These are phyloP conservation scores for Haplosporangium gracile DNA, from an alignment of 192 early-diverging fungal species.

Conservation along the genomic window DNA sequence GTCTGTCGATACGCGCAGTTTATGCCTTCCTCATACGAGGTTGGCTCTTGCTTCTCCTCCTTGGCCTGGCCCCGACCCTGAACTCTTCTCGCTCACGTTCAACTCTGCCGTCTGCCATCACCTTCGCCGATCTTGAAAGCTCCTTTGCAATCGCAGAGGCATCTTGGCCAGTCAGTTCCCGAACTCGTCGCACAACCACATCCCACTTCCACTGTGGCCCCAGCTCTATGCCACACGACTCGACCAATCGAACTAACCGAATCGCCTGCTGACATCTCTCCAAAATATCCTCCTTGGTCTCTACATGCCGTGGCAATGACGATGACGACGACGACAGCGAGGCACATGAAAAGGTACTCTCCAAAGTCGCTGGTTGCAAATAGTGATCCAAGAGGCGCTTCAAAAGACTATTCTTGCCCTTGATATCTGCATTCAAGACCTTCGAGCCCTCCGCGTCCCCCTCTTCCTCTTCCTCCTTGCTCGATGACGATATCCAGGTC, in stretches of 20 bases:
- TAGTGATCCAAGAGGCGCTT: conserved; percentile 42
- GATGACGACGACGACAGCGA: not conserved
- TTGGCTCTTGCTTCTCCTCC: not conserved
- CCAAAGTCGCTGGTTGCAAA: not conserved
- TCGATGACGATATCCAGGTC: conserved; percentile 21
- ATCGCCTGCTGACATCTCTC: conserved; percentile 37
- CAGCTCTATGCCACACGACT: conserved; percentile 27
- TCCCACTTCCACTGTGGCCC: conserved; percentile 39
- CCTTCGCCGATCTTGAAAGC: not conserved
- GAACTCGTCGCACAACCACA: conserved; percentile 25
- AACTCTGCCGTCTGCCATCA: not conserved
- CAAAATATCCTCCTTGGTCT: not conserved
- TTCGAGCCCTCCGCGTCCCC: not conserved
- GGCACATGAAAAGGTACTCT: no score
- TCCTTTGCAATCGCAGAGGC: conserved; percentile 7
- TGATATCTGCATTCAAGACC: conserved; percentile 21
- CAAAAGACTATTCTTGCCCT: conserved; percentile 43
- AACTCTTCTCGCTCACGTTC: not conserved
- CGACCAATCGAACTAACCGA: conserved; percentile 35
- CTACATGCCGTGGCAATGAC: not conserved
- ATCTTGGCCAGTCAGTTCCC: conserved; percentile 15
- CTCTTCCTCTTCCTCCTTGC: not conserved
- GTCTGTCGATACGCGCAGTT: not conserved
- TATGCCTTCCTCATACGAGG: not conserved
- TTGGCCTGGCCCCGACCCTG: not conserved